phyloP scores from a whole-genome alignment of 495 filamentous ascomycete genomes.

The Aspergillus taichungensis region DNA sequence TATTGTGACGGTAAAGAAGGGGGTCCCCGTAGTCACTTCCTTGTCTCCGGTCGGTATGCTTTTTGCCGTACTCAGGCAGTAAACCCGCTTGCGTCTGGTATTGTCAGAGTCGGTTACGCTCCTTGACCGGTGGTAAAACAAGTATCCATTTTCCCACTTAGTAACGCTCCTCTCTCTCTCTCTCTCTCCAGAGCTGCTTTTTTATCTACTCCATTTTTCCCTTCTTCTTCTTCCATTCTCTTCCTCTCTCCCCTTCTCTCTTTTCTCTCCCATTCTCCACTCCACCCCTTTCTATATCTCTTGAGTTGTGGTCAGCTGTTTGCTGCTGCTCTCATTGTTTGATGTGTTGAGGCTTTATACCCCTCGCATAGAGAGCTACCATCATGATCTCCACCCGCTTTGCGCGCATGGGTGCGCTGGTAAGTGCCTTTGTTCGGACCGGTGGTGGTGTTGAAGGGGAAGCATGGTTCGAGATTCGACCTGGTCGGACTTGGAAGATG shows the following conservation, averaged over 20 bases:
- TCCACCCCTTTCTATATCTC: constrained; percentile 24
- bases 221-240: constrained; percentile 12
- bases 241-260: constrained; percentile 11
- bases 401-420: constrained; percentile 49
- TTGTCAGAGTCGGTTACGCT: constrained; percentile 37
- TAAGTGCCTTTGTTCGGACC: constrained; percentile 22
- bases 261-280: constrained; percentile 27
- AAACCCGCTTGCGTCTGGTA: constrained; percentile 31
- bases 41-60: constrained; percentile 22
- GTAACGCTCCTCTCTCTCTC: constrained; percentile 16
- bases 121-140: constrained; percentile 30
- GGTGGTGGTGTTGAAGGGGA: background rate
- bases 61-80: constrained; percentile 4
- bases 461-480: too few relatives aligned
- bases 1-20: constrained; percentile 1
- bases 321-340: constrained; percentile 28
- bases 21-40: constrained; percentile 10
- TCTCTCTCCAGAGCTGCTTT: constrained; percentile 26
- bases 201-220: constrained; percentile 32
- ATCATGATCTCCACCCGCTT: constrained; percentile 50
- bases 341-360: constrained; percentile 27
- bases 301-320: constrained; percentile 33
- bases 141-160: constrained; percentile 29
- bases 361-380: constrained; percentile 31
- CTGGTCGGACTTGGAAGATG: constrained; percentile 1